Conservation (phyloP, 495 filamentous ascomycete genomes). For the Lentithecium fluviatile region DNA sequence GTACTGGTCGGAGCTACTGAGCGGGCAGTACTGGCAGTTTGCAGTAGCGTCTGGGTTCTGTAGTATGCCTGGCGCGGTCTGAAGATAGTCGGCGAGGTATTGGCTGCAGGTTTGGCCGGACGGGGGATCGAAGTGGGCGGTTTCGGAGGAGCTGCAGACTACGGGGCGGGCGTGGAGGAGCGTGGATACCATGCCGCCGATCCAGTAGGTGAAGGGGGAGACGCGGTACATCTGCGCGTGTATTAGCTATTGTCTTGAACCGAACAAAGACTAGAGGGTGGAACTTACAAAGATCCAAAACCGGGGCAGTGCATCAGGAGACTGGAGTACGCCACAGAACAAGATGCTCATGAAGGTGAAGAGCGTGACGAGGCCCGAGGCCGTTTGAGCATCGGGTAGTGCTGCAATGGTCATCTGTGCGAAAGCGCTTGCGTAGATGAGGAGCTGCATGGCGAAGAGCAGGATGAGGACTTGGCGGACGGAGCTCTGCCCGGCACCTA, state of each 20-base stretch:
- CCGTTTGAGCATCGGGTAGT: constrained; percentile 66
- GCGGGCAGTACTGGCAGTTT: constrained; percentile 62
- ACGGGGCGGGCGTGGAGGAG: constrained; percentile 59
- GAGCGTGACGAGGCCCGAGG: constrained; percentile 64
- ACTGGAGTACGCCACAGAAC: constrained; percentile 51
- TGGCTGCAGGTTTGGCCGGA: constrained; percentile 53
- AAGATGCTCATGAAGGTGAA: constrained; percentile 60
- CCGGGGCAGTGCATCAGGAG: neutral
- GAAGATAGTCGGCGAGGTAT: constrained; percentile 58
- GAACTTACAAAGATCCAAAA: constrained; percentile 57
- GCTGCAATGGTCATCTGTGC: constrained; percentile 65
- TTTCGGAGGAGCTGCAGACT: constrained; percentile 61
- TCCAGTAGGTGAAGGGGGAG: constrained; percentile 73
- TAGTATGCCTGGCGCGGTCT: constrained; percentile 42
- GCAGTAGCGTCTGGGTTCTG: constrained; percentile 50
- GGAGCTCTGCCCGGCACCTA: constrained; percentile 68
- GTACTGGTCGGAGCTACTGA: constrained; percentile 62
- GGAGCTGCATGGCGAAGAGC: constrained; percentile 56
- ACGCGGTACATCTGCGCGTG: constrained; percentile 80
- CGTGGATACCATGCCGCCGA: constrained; percentile 61
- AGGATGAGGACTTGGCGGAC: constrained; percentile 64
- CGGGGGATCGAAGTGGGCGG: constrained; percentile 56
- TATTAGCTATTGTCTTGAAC: constrained; percentile 66
- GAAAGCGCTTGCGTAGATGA: constrained; percentile 57
- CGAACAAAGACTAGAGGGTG: constrained; percentile 47